phyloP scores from a whole-genome alignment of 1,284 basidiomycete genomes.

The Sporisorium exsertum region DNA sequence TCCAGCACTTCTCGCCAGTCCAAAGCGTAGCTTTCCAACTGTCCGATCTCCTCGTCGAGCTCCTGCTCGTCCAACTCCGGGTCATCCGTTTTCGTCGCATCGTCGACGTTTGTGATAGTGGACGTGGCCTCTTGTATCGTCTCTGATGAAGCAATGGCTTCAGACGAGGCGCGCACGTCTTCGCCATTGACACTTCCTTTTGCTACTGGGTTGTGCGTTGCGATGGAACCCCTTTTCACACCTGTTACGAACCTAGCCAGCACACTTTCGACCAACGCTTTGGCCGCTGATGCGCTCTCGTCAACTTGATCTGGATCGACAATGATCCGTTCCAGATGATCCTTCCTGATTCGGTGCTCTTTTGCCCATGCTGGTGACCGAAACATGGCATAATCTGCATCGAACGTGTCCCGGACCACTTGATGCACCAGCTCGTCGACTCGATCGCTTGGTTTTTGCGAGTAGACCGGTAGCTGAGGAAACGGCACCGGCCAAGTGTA shows the following conservation, averaged over 20 bases:
- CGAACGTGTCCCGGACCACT: constrained; percentile 26
- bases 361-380: constrained; percentile 23
- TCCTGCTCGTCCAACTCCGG: constrained; percentile 6
- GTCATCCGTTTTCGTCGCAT: background rate
- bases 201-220: background rate
- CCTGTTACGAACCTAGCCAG: constrained; percentile 14
- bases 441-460: constrained; percentile 4
- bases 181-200: background rate
- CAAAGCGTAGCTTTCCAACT: constrained; percentile 2
- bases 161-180: background rate
- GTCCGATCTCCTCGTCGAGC: constrained; percentile 18
- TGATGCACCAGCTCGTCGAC: constrained; percentile 16
- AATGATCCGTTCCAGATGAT: constrained; percentile 22
- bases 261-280: constrained; percentile 22
- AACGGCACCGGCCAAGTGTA: constrained; percentile 21
- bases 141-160: background rate
- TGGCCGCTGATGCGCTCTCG: constrained; percentile 28
- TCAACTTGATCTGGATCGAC: constrained; percentile 24
- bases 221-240: constrained; percentile 23
- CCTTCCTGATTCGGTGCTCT: constrained; percentile 18
- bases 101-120: background rate
- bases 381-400: constrained; percentile 28
- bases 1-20: constrained; percentile 20
- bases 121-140: background rate
- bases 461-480: constrained; percentile 12